Evolutionary conservation across 2,329 filamentous ascomycete genomes (phyloP).

Genomic region (Pseudogymnoascus sp.): DNA sequence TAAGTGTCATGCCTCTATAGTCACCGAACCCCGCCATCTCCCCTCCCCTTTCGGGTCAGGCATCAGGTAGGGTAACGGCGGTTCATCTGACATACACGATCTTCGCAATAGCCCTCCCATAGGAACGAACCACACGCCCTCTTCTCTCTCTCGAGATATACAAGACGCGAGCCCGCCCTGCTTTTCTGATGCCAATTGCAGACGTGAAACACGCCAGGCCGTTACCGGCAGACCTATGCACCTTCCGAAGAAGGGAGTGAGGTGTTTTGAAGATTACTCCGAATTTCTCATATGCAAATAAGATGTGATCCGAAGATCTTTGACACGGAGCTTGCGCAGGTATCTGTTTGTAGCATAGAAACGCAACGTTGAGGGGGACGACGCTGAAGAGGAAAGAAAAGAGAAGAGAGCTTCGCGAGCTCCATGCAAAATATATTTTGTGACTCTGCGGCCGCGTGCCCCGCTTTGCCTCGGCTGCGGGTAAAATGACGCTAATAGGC

Average conservation of each 20-base stretch:
- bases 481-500: background rate
- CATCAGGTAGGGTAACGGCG: background rate
- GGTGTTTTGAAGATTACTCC: conserved; percentile 80
- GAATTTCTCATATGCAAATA: conserved; percentile 91
- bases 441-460: conserved; percentile 4
- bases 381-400: conserved; percentile 50
- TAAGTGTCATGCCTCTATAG: conserved; percentile 56
- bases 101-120: conserved; percentile 92
- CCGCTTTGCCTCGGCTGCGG: conserved; percentile 10
- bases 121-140: conserved; percentile 46
- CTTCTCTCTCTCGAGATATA: conserved; percentile 27
- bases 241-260: conserved; percentile 37
- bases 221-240: conserved; percentile 67
- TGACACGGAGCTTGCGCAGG: conserved; percentile 27
- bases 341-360: conserved; percentile 86
- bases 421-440: conserved; percentile 12
- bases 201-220: conserved; percentile 76
- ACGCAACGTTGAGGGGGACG: conserved; percentile 88
- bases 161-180: conserved; percentile 44
- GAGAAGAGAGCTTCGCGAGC: conserved; percentile 28
- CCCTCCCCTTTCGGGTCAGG: conserved; percentile 3
- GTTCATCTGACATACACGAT: conserved; percentile 58
- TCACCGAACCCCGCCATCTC: conserved; percentile 1
- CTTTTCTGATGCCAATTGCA: conserved; percentile 93
- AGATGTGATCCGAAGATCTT: conserved; percentile 21